Conservation (phyloP, 2,329 filamentous ascomycete genomes). For the Microdochium paspali region DNA sequence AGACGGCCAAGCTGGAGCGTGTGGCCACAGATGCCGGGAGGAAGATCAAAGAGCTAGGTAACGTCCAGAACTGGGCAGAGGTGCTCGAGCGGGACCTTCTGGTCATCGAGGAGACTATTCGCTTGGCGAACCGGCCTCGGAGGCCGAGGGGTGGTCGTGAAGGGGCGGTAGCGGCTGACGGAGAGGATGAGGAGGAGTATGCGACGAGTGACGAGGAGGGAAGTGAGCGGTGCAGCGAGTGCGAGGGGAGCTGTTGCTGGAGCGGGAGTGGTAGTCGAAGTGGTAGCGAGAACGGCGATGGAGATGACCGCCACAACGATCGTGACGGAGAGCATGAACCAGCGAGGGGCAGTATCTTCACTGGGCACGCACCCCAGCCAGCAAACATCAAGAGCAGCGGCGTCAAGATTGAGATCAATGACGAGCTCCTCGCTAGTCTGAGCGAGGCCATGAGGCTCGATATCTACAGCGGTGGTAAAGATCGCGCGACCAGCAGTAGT, state of each 20-base stretch:
- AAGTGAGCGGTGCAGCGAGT: slow-evolving; percentile 14
- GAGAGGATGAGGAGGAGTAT: not conserved
- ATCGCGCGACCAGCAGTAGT: no score
- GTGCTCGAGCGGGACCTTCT: slow-evolving; percentile 62
- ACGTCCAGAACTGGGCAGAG: slow-evolving; percentile 83
- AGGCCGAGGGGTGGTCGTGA: slow-evolving; percentile 1
- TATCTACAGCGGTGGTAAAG: slow-evolving; percentile 8
- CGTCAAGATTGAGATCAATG: slow-evolving; percentile 12
- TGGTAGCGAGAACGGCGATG: slow-evolving; percentile 10
- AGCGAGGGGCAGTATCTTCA: no score
- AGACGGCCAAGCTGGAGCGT: slow-evolving; percentile 56
- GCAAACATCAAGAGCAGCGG: no score
- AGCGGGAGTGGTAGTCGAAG: slow-evolving; percentile 29
- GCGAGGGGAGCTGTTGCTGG: slow-evolving; percentile 17
- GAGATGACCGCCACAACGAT: slow-evolving; percentile 5
- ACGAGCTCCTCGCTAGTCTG: slow-evolving; percentile 16
- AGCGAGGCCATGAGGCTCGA: slow-evolving; percentile 19
- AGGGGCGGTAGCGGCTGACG: no score
- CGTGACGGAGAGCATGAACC: not conserved
- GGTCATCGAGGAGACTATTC: slow-evolving; percentile 54
- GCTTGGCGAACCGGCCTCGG: slow-evolving; percentile 27
- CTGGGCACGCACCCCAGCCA: no score
- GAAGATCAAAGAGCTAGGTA: slow-evolving; percentile 67
- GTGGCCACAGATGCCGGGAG: slow-evolving; percentile 53
- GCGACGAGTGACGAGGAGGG: slow-evolving; percentile 18